These are phyloP conservation scores for Zoysia japonica DNA, from an alignment of 176 grass and related monocot genomes.

Conservation along the genomic window DNA sequence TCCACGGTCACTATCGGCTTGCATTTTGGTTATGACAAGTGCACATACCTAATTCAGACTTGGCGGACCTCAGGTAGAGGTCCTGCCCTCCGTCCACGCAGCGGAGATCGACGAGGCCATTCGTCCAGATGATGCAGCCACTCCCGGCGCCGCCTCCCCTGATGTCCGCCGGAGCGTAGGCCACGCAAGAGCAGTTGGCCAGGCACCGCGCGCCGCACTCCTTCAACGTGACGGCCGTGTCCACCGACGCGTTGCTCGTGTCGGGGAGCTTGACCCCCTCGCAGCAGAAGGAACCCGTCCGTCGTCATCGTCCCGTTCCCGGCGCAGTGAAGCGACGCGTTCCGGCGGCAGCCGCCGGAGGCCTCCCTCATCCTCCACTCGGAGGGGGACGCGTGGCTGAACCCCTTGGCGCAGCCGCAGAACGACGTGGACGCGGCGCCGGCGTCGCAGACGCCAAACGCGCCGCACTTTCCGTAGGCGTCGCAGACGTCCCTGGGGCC, in stretches of 20 bases:
- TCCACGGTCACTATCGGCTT: no score
- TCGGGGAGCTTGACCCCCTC: slow-evolving; percentile 63
- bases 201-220: slow-evolving; percentile 41
- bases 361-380: slow-evolving; percentile 54
- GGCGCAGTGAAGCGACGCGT: slow-evolving; percentile 37
- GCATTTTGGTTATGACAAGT: no score
- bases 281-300: slow-evolving; percentile 33
- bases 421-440: slow-evolving; percentile 40
- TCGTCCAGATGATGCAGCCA: slow-evolving; percentile 35
- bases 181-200: slow-evolving; percentile 60
- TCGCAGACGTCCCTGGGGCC: slow-evolving; percentile 49
- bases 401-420: slow-evolving; percentile 53
- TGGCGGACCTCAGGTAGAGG: slow-evolving; percentile 31
- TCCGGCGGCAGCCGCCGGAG: slow-evolving; percentile 47
- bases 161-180: slow-evolving; percentile 45
- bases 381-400: slow-evolving; percentile 32
- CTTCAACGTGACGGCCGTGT: slow-evolving; percentile 34
- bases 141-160: slow-evolving; percentile 26
- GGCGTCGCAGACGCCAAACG: slow-evolving; percentile 52
- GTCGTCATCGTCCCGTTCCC: slow-evolving; percentile 36
- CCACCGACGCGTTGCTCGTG: slow-evolving; percentile 31
- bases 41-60: slow-evolving; percentile 42
- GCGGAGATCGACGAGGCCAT: slow-evolving; percentile 20
- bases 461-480: slow-evolving; percentile 51
- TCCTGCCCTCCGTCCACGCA: slow-evolving; percentile 46